Base-by-base conservation (phyloP, 805 yeast genomes). In the Ogataea glucozyma region DNA sequence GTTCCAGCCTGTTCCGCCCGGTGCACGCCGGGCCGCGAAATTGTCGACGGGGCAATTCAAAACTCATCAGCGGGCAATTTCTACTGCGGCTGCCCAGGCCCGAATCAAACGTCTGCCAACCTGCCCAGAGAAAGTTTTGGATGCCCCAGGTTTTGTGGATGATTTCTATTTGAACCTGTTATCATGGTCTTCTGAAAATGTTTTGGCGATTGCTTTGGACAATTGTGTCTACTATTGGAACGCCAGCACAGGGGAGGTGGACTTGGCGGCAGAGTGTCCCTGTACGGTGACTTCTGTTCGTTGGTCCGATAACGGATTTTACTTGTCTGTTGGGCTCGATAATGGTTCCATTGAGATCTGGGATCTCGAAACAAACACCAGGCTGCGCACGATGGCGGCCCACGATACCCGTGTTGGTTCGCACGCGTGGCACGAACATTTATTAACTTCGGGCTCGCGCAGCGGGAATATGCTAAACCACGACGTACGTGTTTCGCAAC, bases 121-220 rank as follows among this genome's bases (percentile, higher is more conserved):
- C 0, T 86, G 88, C 24, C 98, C 99, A 1, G 96, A 88, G 51
- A 76, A 96, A 49, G 95, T 93, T 1, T 71, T 93, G 30, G 99
- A 93, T 66, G 99, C 98, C 0, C 99, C 99, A 0, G 97, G 96
- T 0, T 75, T 90, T 44, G 75, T 84, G 17, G 96, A 93, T 64
- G 99, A 93, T 67, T 93, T 89, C 63, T 93, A 91, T 62, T 72
- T 89, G 41, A 89, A 89, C 58, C 70, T 91, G 30, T 64, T 93
- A 40, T 80, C 89, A 47, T 93, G 99, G 98, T 89, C 97, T 6
- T 69, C 70, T 50, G 79, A 81, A 22, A 88, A 91, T 62, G 70
- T 83, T 32, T 70, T 93, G 23, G 97, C 96, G 1, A 85, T 93
- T 58, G 99, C 96, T 1, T 70, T 93, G 38, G 95, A 85, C 42